These are phyloP conservation scores for Podospora bellae-mahoneyi DNA, from an alignment of 495 filamentous ascomycete species.

Conservation along the genomic window DNA sequence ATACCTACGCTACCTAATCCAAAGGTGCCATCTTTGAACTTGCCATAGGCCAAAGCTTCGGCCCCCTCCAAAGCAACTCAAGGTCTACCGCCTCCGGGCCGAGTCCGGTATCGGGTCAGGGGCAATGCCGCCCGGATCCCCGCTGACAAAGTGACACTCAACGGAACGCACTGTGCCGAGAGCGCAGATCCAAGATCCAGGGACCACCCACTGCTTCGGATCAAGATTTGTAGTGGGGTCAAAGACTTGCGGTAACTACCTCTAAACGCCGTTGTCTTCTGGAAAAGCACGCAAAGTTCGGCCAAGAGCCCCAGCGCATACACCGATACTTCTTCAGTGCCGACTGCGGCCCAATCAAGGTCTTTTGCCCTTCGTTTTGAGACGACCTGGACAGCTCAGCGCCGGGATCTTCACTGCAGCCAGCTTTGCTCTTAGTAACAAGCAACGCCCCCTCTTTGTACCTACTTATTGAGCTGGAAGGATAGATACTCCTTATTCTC, in stretches of 20 bases:
- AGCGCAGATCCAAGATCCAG: neutral
- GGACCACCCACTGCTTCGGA: constrained; percentile 5
- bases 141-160: neutral
- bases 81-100: neutral
- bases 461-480: neutral
- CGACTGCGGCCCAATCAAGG: neutral
- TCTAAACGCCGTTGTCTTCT: neutral
- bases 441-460: neutral
- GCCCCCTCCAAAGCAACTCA: neutral
- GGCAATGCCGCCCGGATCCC: neutral
- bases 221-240: constrained; percentile 5
- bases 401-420: constrained; percentile 4
- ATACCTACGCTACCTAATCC: neutral
- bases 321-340: constrained; percentile 1
- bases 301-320: constrained; percentile 2
- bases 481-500: neutral
- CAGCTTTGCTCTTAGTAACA: neutral
- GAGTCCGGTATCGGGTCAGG: constrained; percentile 1
- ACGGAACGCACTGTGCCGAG: neutral
- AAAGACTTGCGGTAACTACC: neutral
- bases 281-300: neutral
- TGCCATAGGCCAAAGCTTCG: neutral
- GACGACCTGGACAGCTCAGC: neutral
- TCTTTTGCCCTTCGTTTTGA: neutral
- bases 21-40: neutral